Base-by-base conservation (phyloP, 202 grass and related monocot species). In the Bolboschoenoplectus hybrid region DNA sequence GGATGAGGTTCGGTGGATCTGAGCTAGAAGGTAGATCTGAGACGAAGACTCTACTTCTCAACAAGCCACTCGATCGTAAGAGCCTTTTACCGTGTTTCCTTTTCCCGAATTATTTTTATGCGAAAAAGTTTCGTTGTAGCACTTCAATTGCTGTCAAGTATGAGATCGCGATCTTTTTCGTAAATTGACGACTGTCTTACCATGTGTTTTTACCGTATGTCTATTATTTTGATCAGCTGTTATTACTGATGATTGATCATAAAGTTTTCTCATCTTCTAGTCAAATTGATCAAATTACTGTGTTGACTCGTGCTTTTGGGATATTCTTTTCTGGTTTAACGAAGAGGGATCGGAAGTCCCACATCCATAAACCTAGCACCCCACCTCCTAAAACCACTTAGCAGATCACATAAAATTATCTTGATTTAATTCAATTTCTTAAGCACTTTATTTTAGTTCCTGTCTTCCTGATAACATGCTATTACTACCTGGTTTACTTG, bases 1-100 rank as follows among this genome's bases (percentile, higher is more conserved):
- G 32, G 63, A 35, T 82, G 83, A 74, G 61, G 84, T 44, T 46
- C 9, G 74, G 78, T 44, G 65, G 76, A 84, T 26, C 53, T 46
- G n/a, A 63, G 71, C 75, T 79, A 7, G 81, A 84, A 38, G 81
- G 12, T 8, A 84, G 81, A 67, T 84, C 64, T 10, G 81, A 84
- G 20, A 52, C 43, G 20, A 83, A 83, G 19, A 1, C 61, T 46
- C 38, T 66, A 11, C 11, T 84, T 26, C 44, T 66, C 10, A 84
- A 84, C 81, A 84, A 84, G 35, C 46, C 81, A 51, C 81, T 52
- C 7, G 81, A 84, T 71, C 63, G 81, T 84, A 40, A 69, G 64
- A 34, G 55, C 9, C 67, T 51, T 36, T 51, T 16, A 12, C 1
- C 2, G 13, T 9, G 41, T 73, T 60, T 57, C 14, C 75, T 57